Evolutionary conservation across 108 stramenopile genomes (phyloP).

Genomic region (Chaetoceros tenuissimus): DNA sequence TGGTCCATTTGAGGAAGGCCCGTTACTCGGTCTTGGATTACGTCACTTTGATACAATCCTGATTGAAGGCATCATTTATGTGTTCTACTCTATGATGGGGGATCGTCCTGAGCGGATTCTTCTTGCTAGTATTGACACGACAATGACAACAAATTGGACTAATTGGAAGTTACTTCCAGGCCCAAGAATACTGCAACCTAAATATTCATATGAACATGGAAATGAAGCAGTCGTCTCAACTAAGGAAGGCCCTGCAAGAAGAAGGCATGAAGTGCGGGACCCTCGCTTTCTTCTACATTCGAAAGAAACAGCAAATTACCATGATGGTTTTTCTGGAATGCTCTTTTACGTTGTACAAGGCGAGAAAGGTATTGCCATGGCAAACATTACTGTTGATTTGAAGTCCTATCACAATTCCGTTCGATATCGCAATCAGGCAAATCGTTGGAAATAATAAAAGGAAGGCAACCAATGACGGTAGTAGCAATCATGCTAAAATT

Average conservation of each 20-base stretch:
- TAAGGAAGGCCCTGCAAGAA: neutral
- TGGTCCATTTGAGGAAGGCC: slow-evolving; percentile 16
- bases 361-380: slow-evolving; percentile 8
- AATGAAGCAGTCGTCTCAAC: neutral
- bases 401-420: slow-evolving; percentile 2
- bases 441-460: too few relatives aligned
- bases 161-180: slow-evolving; percentile 15
- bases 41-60: slow-evolving; percentile 6
- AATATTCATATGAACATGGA: slow-evolving; percentile 6
- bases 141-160: slow-evolving; percentile 2
- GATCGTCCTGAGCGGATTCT: slow-evolving; percentile 12
- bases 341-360: slow-evolving; percentile 11
- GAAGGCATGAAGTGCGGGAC: slow-evolving; percentile 4
- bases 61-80: slow-evolving; percentile 1
- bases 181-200: slow-evolving; percentile 7
- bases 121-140: slow-evolving; percentile 8
- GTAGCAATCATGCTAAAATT: too few relatives aligned
- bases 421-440: slow-evolving; percentile 5
- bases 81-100: slow-evolving; percentile 10
- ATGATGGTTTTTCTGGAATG: slow-evolving; percentile 1
- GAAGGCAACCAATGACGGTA: too few relatives aligned
- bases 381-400: slow-evolving; percentile 5
- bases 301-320: too few relatives aligned
- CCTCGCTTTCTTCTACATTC: slow-evolving; percentile 9
- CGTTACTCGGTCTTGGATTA: neutral